These are phyloP conservation scores for Cystobasidium pallidum DNA, from an alignment of 1,284 basidiomycete species.

Conservation along the genomic window DNA sequence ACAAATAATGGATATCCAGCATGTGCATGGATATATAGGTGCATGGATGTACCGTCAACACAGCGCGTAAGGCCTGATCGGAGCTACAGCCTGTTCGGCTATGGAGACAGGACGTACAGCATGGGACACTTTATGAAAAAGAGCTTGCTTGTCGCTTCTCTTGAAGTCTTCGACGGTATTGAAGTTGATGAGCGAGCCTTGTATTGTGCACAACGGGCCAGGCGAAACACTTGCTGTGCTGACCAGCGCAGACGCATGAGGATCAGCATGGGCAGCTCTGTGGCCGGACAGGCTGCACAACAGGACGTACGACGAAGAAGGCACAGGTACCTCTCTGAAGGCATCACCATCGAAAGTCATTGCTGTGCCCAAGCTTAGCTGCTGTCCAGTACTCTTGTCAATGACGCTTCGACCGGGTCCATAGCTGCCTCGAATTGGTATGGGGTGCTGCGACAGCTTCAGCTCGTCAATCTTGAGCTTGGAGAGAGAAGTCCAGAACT, in stretches of 20 bases:
- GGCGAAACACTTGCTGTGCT: background rate
- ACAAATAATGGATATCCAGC: conserved; percentile 1
- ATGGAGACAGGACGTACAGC: conserved; percentile 27
- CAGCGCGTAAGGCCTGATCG: background rate
- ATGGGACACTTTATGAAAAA: conserved; percentile 62
- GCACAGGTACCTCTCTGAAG: conserved; percentile 57
- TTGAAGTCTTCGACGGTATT: conserved; percentile 98
- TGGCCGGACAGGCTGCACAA: background rate
- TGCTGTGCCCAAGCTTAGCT: conserved; percentile 50
- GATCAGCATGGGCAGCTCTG: background rate
- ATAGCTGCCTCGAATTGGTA: conserved; percentile 71
- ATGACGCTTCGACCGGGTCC: conserved; percentile 70
- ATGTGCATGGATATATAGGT: conserved; percentile 1
- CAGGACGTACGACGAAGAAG: conserved; percentile 8
- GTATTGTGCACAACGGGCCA: conserved; percentile 52
- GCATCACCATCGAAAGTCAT: conserved; percentile 57
- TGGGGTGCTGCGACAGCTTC: conserved; percentile 73
- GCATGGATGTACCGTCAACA: no score
- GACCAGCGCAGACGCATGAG: background rate
- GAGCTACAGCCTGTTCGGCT: background rate
- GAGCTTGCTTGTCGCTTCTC: conserved; percentile 77
- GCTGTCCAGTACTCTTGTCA: conserved; percentile 70
- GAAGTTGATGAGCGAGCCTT: conserved; percentile 72
- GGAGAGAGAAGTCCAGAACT: conserved; percentile 91
- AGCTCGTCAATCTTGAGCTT: conserved; percentile 88